Base-by-base conservation (phyloP, 192 early-diverging fungal genomes). In the Allomyces arbusculus region DNA sequence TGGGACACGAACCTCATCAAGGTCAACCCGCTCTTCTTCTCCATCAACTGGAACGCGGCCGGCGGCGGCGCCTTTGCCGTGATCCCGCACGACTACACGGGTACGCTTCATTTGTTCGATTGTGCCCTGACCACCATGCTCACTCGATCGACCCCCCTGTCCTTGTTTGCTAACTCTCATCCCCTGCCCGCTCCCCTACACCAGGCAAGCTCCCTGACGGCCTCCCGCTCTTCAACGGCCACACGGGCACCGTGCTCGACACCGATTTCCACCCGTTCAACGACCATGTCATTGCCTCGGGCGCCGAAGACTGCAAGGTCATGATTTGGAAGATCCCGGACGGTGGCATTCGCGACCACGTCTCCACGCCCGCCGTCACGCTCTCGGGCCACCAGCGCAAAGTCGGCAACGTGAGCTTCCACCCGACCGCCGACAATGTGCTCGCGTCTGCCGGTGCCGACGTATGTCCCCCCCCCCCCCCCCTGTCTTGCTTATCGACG, bases 1-100 rank as follows among this genome's bases (percentile, higher is more conserved):
- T 97, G 93, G 94, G 96, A 99, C 75, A 99, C 91, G 72, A 97
- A 99, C 81, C 80, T 92, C 68, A 88, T 96, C 70, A 84, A 90
- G 64, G 88, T 87, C 65, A 99, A 99, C 84, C 88, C 91, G 16
- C 68, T 78, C 71, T 89, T 87, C 77, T 66, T 89, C 63, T 74
- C 86, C 1, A 79, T 87, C 65, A 91, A 89, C 78, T 91, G 89
- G 89, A 84, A 85, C 62, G 78, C 87, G 12, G 79, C 81, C 55
- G 89, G 89, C 65, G 95, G 95, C 73, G 96, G 96, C 62, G 89
- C 94, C 6, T 99, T 99, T 80, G 88, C 89, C 66, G 91, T 99
- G n/a, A 83, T 99, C 62, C 88, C 93, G 12, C 83, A 82, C 65
- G 76, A 76, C 43, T 80, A 75, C 69, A 80, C 80, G 61, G 83